Evolutionary conservation across 2,329 filamentous ascomycete genomes (phyloP), one percentile per base, ranked within the genome.

Genomic region (Emmonsiellopsis sp.): DNA sequence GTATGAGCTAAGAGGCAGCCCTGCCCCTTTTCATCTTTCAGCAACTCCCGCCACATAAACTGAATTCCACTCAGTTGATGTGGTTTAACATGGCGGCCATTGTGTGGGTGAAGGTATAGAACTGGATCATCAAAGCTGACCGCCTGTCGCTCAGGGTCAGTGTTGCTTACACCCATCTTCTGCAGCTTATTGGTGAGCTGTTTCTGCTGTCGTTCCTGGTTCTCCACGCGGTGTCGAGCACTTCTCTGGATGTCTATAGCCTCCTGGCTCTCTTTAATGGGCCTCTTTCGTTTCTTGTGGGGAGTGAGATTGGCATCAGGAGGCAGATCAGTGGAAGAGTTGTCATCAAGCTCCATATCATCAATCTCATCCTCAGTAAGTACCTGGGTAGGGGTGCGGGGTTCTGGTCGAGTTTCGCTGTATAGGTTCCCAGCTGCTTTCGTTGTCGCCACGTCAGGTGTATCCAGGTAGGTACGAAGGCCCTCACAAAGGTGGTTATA

Each of bases 1-100:
- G 87, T 88, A 66, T 95, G 90, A 5, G 90, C 87, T 17, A 95
- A 75, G 10, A 95, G 76, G 63, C 88, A 94, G 2, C 90, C 90
- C 67, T 90, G 84, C 14, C 77, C 76, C 5, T 74, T 71, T 3
- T 76, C 71, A 53, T 83, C 78, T 34, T 78, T 76, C 5, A 92
- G 80, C 44, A 95, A 74, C 58, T 92, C 86, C 59, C 89, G 84
- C 89, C 91, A 96, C 75, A 96, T 80, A 68, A 95, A 95, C 9
- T 85, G 84, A 17, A 95, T 82, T 1, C 91, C 91, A 1, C 82
- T 76, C 46, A 94, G 75, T 63, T 96, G 91, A 67, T 95, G 88
- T 7, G 82, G 75, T 61, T 93, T 92, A 56, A 95, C 87, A 5
- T 72, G 74, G 6, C 61, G 62, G 0, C 81, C 84, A 52, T 92